Evolutionary conservation across 129 eudicot genomes (phyloP), one percentile per base, ranked within the genome.

Genomic region (Scalesia atractyloides): DNA sequence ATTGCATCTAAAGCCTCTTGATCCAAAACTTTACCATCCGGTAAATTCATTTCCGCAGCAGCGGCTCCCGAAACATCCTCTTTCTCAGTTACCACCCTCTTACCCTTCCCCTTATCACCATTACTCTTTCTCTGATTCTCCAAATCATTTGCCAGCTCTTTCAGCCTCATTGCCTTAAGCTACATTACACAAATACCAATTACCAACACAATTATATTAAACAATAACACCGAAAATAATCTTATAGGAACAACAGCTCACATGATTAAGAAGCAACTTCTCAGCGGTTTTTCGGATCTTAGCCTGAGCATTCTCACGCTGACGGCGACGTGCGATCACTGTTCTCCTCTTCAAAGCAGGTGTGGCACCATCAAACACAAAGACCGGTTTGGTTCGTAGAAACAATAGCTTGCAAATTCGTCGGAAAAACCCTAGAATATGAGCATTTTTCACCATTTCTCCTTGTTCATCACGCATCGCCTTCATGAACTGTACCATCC

Each of bases 381-480:
- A 92, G 9, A 92, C 92, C 3, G 98, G 98, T 80, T 92, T 92
- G 11, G 87, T 84, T 7, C 95, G 80, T 46, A 89, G 86, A 66
- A 79, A 93, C 8, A 93, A 76, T 14, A 93, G 86, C 85, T 93
- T 93, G 77, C 96, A 93, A 44, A 93, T 89, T 43, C 96, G 85
- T 15, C 98, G 92, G 67, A 93, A 90, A 60, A 89, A 93, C 20
- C 97, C 98, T 70, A 93, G 72, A 22, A 93, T 58, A 58, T 93
- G 98, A 56, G 98, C 98, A 64, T 93, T 89, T 34, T 88, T 84
- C 51, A 93, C 88, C 98, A 93, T 93, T 53, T 93, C 97, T 22
- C 98, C 98, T 61, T 82, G 84, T n/a, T 93, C 98, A 44, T 93
- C 98, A 43, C 95, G 76, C 96, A 93, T 93, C 43, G 97, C 98